phyloP scores from a whole-genome alignment of 2,329 filamentous ascomycete species.

The Arthroderma uncinatum region DNA sequence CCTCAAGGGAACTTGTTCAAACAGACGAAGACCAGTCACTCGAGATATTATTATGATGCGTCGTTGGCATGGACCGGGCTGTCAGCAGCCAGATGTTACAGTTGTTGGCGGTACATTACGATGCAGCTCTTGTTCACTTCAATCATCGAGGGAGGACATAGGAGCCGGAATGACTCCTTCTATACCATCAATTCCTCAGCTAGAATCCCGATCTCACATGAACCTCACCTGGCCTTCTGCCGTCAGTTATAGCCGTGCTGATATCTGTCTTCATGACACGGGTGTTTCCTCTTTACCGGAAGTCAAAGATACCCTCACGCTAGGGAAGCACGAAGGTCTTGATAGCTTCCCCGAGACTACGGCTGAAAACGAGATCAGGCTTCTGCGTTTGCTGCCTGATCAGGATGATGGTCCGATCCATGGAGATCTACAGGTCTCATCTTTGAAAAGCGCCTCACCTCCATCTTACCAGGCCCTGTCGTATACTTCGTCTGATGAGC shows the following conservation, averaged over 20 bases:
- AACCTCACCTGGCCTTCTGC: neutral
- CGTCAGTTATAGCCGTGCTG: neutral
- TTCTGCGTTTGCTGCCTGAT: neutral
- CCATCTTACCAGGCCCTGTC: slow-evolving; percentile 9
- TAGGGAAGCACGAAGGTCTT: neutral
- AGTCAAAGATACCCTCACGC: neutral
- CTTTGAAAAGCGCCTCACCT: neutral
- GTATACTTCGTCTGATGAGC: slow-evolving; percentile 7
- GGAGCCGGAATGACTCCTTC: neutral
- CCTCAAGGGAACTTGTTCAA: neutral
- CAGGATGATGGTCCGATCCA: neutral
- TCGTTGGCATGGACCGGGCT: slow-evolving; percentile 5
- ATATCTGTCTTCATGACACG: neutral
- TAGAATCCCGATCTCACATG: neutral
- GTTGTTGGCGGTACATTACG: neutral
- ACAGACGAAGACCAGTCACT: neutral
- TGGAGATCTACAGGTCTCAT: neutral
- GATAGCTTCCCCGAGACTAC: neutral
- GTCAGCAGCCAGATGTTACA: neutral
- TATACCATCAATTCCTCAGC: neutral
- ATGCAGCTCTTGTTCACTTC: neutral
- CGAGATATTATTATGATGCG: neutral
- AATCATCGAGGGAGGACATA: neutral
- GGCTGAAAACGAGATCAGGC: neutral
- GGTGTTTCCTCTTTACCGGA: neutral